phyloP scores from a whole-genome alignment of 192 early-diverging fungal species.

The Ramicandelaber brevisporus region DNA sequence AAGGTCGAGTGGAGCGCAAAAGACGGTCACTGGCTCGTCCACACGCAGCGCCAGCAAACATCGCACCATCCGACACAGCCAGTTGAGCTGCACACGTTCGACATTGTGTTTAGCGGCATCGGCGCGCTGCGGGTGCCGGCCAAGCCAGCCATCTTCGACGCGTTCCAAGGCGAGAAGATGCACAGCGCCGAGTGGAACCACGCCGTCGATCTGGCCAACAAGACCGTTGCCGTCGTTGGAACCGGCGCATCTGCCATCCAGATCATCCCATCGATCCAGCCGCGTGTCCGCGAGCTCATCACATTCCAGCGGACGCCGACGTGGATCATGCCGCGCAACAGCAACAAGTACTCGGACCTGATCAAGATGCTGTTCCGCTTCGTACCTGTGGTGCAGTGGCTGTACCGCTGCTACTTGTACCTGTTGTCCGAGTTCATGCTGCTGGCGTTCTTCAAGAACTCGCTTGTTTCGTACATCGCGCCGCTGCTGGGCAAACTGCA shows the following conservation, averaged over 20 bases:
- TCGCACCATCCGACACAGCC: conserved; percentile 10
- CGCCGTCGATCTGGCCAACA: conserved; percentile 14
- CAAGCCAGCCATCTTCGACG: conserved; percentile 17
- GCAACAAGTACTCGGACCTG: conserved; percentile 4
- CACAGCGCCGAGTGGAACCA: conserved; percentile 27
- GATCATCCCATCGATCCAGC: conserved; percentile 11
- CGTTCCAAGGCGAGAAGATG: conserved; percentile 19
- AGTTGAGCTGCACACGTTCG: conserved; percentile 8
- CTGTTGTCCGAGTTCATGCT: conserved; percentile 5
- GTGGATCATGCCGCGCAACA: conserved; percentile 10
- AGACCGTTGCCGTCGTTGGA: conserved; percentile 19
- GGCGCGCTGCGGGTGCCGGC: conserved; percentile 20
- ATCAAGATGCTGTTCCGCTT: conserved; percentile 9
- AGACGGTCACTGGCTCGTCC: too few relatives aligned
- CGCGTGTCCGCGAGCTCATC: conserved; percentile 8
- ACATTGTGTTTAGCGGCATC: conserved; percentile 17
- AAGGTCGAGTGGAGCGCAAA: too few relatives aligned
- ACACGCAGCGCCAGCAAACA: conserved; percentile 6
- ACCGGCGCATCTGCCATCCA: conserved; percentile 15
- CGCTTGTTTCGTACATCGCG: too few relatives aligned
- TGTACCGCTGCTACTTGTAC: conserved; percentile 8
- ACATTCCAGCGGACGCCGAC: conserved; percentile 16
- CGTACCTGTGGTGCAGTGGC: conserved; percentile 7
- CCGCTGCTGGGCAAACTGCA: too few relatives aligned
- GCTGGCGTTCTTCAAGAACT: conserved; percentile 7